phyloP scores from a whole-genome alignment of 768 basidiomycete species.

The Tricholoma matsutake region DNA sequence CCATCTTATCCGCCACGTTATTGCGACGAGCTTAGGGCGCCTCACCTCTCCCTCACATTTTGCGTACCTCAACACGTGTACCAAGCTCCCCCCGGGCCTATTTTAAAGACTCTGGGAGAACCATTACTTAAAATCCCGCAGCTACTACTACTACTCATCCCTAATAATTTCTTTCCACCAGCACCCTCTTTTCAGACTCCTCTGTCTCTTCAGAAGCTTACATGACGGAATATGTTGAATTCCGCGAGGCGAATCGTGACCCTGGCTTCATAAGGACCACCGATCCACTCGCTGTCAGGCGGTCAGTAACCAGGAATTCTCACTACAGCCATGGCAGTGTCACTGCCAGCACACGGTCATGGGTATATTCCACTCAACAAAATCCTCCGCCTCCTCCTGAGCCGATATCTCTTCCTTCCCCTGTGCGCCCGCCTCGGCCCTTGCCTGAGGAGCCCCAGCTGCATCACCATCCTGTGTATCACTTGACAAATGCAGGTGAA shows the following conservation, averaged over 20 bases:
- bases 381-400: constrained; percentile 27
- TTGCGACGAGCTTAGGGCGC: not conserved
- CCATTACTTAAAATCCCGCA: not conserved
- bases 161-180: too few relatives aligned
- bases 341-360: constrained; percentile 33
- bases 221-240: constrained; percentile 4
- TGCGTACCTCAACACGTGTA: not conserved
- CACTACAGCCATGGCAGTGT: constrained; percentile 18
- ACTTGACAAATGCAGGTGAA: constrained; percentile 16
- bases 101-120: not conserved
- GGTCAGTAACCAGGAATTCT: constrained; percentile 18
- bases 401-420: constrained; percentile 13
- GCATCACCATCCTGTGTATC: constrained; percentile 11
- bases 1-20: not conserved
- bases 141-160: not conserved
- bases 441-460: constrained; percentile 30
- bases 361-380: constrained; percentile 34
- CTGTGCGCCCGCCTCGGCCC: constrained; percentile 26
- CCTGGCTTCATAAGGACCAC: constrained; percentile 10
- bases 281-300: constrained; percentile 6
- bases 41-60: not conserved
- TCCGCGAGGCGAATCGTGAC: constrained; percentile 12
- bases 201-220: not conserved
- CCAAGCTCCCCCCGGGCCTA: not conserved
- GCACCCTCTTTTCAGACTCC: not conserved